Evolutionary conservation across 2,329 filamentous ascomycete species (phyloP).

Genomic region (Periconia sp.): DNA sequence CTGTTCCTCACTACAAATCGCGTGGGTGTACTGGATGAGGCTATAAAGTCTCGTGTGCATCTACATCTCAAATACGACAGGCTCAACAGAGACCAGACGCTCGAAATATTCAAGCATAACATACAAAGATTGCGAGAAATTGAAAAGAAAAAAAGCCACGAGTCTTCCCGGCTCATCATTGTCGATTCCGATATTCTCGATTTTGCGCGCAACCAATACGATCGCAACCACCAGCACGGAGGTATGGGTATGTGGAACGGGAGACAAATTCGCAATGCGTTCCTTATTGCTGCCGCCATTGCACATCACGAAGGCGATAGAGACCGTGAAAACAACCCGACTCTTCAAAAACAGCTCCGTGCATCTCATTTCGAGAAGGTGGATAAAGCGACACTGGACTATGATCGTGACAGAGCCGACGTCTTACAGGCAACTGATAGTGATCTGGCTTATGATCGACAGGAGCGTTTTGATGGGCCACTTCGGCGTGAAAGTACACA

Average conservation of each 20-base stretch:
- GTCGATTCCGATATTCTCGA: not conserved
- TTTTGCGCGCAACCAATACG: not conserved
- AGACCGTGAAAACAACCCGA: not conserved
- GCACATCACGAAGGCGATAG: constrained; percentile 1
- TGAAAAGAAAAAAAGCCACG: not conserved
- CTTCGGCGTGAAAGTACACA: no score
- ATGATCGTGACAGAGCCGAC: not conserved
- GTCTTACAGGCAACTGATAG: not conserved
- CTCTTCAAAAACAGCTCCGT: not conserved
- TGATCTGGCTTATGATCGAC: not conserved
- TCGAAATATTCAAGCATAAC: not conserved
- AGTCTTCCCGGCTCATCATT: not conserved
- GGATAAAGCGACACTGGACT: not conserved
- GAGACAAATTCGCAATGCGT: not conserved
- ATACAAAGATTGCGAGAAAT: not conserved
- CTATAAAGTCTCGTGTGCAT: constrained; percentile 51
- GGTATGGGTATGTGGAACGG: constrained; percentile 1
- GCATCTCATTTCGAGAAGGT: not conserved
- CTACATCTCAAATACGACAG: constrained; percentile 41
- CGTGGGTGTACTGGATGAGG: constrained; percentile 43
- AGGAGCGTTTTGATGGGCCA: not conserved
- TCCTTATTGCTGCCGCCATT: constrained; percentile 1
- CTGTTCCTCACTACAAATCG: constrained; percentile 42
- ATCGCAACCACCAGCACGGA: not conserved
- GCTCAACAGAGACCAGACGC: not conserved